A percentile compares a stretch with the other conserved stretches of the same genome.
phyloP scores from a whole-genome alignment of 805 yeast genomes.

The Monosporozyma yasuniensis region DNA sequence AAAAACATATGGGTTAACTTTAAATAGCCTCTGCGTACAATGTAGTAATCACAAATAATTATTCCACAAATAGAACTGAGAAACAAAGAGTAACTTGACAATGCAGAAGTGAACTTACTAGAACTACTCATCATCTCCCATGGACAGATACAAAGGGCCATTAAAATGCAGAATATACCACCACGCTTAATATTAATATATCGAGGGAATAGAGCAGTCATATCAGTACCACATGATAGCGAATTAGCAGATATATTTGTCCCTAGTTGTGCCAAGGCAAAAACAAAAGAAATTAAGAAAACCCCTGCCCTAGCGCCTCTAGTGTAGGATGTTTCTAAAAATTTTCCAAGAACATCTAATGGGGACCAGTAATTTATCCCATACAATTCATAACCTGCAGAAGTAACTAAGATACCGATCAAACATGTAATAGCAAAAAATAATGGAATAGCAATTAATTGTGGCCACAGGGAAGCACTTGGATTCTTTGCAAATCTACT shows the following conservation, averaged over 20 bases:
- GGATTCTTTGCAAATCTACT: slow-evolving; percentile 60
- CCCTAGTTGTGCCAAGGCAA: slow-evolving; percentile 67
- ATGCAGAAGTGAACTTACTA: slow-evolving; percentile 60
- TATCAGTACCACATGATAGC: slow-evolving; percentile 51
- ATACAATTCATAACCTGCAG: slow-evolving; percentile 44
- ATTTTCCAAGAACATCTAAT: slow-evolving; percentile 48
- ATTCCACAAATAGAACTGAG: slow-evolving; percentile 73
- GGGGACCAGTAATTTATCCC: slow-evolving; percentile 40
- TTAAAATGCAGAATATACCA: slow-evolving; percentile 53
- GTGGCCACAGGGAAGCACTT: slow-evolving; percentile 39
- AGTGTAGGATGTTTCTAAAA: slow-evolving; percentile 30
- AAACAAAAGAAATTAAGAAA: slow-evolving; percentile 53
- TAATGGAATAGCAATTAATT: slow-evolving; percentile 53
- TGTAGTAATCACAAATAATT: slow-evolving; percentile 45
- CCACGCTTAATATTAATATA: slow-evolving; percentile 55
- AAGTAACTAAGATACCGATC: slow-evolving; percentile 70
- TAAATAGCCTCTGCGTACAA: slow-evolving; percentile 62
- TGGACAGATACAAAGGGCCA: slow-evolving; percentile 66
- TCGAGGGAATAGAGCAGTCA: slow-evolving; percentile 47
- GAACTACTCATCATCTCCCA: slow-evolving; percentile 65
- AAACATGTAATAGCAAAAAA: slow-evolving; percentile 67
- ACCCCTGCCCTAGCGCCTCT: slow-evolving; percentile 64
- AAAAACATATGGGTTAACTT: slow-evolving; percentile 55
- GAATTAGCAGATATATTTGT: slow-evolving; percentile 64
- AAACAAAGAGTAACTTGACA: slow-evolving; percentile 72